Conservation (phyloP, 129 eudicot genomes). For the Pulicaria dysenterica region DNA sequence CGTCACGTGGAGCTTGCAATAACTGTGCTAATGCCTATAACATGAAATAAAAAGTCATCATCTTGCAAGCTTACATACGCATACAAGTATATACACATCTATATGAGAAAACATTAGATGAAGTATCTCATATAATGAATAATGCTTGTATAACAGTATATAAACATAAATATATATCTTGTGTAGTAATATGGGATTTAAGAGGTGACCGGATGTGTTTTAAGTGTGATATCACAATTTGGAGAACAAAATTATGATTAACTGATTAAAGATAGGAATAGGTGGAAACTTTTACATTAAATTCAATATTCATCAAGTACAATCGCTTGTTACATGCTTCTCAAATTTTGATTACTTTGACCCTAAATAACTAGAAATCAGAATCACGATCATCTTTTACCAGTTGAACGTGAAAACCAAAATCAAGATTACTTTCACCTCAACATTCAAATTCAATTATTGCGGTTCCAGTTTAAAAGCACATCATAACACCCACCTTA, state of each 20-base stretch:
- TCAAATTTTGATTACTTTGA: not conserved
- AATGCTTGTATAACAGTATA: not conserved
- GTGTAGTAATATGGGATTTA: not conserved
- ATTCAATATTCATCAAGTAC: not conserved
- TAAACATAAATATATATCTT: not conserved
- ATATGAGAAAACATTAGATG: not conserved
- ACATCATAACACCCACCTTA: not conserved
- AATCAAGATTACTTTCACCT: not conserved
- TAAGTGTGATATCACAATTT: too few relatives aligned
- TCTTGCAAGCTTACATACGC: not conserved
- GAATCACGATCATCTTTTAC: not conserved
- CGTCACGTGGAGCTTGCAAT: conserved; percentile 88
- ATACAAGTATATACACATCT: not conserved
- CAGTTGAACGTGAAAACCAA: not conserved
- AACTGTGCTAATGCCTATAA: conserved; percentile 75
- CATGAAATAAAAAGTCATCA: conserved; percentile 9
- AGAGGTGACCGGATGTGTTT: not conserved
- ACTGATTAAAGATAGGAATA: not conserved
- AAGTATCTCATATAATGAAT: not conserved
- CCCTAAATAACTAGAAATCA: not conserved
- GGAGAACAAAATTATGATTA: too few relatives aligned
- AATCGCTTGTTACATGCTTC: not conserved
- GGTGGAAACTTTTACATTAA: not conserved
- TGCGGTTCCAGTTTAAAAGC: not conserved
- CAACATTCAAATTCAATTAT: not conserved